phyloP scores from a whole-genome alignment of 352 stramenopile genomes.

The Pythium guiyangense region DNA sequence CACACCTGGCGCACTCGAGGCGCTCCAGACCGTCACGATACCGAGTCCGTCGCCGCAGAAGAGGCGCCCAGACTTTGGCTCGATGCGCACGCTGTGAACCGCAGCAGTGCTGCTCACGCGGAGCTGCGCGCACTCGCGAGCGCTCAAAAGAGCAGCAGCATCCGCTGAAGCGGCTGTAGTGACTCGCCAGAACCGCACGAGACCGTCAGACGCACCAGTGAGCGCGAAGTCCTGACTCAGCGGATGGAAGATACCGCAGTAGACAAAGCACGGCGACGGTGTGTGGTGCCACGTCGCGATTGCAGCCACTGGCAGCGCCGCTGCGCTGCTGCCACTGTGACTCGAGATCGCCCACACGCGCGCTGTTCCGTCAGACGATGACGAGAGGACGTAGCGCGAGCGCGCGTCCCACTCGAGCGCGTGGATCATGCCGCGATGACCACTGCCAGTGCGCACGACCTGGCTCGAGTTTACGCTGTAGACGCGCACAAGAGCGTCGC shows the following conservation, averaged over 20 bases:
- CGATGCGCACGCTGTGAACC: conserved; percentile 48
- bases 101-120: conserved; percentile 24
- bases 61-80: conserved; percentile 32
- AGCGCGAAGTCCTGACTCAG: conserved; percentile 25
- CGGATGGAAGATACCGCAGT: conserved; percentile 51
- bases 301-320: background rate
- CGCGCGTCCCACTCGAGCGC: conserved; percentile 40
- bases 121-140: background rate
- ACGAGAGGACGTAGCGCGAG: conserved; percentile 30
- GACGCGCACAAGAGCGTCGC: conserved; percentile 38
- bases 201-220: conserved; percentile 48
- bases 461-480: conserved; percentile 38
- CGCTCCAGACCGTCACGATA: conserved; percentile 43
- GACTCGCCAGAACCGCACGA: conserved; percentile 34
- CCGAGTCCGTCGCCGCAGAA: conserved; percentile 58
- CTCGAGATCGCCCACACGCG: conserved; percentile 30
- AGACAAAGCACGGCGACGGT: conserved; percentile 52
- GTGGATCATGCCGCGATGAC: conserved; percentile 58
- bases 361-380: conserved; percentile 56
- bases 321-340: background rate
- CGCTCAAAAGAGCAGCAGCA: background rate
- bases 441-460: conserved; percentile 28
- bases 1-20: background rate
- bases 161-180: conserved; percentile 4
- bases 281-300: conserved; percentile 48